A percentile compares a stretch with the other conserved stretches of the same genome.
Evolutionary conservation across 148 eudicot species (phyloP).

Genomic region (Arbutus unedo): DNA sequence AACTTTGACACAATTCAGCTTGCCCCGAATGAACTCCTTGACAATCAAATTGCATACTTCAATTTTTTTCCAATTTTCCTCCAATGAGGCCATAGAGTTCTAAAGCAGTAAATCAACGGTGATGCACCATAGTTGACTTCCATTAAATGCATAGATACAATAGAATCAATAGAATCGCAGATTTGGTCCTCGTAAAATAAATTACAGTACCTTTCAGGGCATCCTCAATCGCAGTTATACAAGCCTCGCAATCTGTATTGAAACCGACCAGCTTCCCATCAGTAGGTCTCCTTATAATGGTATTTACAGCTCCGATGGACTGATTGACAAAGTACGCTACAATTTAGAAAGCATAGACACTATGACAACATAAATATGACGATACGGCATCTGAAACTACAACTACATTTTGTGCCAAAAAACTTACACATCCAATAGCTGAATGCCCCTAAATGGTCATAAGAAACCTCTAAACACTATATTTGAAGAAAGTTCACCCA

Average conservation of each 20-base stretch:
- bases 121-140: neutral
- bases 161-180: neutral
- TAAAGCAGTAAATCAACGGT: slow-evolving; percentile 1
- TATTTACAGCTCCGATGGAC: slow-evolving; percentile 50
- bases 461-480: neutral
- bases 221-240: slow-evolving; percentile 44
- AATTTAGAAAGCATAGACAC: neutral
- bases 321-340: slow-evolving; percentile 15
- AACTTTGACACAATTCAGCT: neutral
- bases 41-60: neutral
- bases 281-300: slow-evolving; percentile 39
- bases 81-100: neutral
- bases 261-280: slow-evolving; percentile 55
- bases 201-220: slow-evolving; percentile 34
- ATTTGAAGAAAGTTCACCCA: neutral
- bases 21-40: neutral
- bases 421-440: neutral
- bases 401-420: slow-evolving; percentile 4
- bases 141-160: neutral
- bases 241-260: slow-evolving; percentile 50
- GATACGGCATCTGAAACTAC: neutral
- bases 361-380: neutral
- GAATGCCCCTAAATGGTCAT: neutral
- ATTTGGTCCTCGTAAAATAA: neutral
- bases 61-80: neutral